Evolutionary conservation across 2,329 filamentous ascomycete species (phyloP).

Genomic region (Metarhizium robertsii): DNA sequence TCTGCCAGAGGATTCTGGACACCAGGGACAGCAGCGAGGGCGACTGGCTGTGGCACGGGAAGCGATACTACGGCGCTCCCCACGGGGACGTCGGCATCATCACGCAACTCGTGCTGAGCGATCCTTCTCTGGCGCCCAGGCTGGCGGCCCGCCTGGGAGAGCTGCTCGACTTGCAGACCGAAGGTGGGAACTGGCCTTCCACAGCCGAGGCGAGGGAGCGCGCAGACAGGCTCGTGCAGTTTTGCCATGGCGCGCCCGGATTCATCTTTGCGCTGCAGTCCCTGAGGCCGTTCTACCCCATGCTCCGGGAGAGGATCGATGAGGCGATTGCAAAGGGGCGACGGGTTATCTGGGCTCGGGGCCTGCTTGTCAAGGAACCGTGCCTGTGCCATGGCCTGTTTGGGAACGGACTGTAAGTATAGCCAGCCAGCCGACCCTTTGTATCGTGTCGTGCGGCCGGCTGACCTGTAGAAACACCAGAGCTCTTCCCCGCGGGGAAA

Average conservation of each 20-base stretch:
- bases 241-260: constrained; percentile 59
- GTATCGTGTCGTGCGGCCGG: no score
- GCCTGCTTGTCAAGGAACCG: constrained; percentile 53
- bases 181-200: constrained; percentile 53
- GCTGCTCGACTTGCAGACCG: constrained; percentile 49
- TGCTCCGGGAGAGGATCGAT: constrained; percentile 42
- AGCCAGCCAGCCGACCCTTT: no score
- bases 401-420: constrained; percentile 51
- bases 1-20: constrained; percentile 51
- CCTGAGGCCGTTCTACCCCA: constrained; percentile 46
- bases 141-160: constrained; percentile 43
- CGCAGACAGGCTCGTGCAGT: constrained; percentile 36
- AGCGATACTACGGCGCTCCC: constrained; percentile 53
- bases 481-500: constrained; percentile 20
- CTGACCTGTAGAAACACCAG: constrained; percentile 6
- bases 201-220: constrained; percentile 35
- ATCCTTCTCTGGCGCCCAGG: constrained; percentile 41
- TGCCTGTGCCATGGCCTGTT: constrained; percentile 58
- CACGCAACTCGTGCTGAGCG: constrained; percentile 55
- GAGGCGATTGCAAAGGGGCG: constrained; percentile 40
- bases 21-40: constrained; percentile 30
- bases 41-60: constrained; percentile 55
- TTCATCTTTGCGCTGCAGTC: constrained; percentile 49
- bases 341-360: constrained; percentile 45
- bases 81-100: constrained; percentile 63